phyloP scores from a whole-genome alignment of 192 early-diverging fungal genomes.

The Coemansia sp. region DNA sequence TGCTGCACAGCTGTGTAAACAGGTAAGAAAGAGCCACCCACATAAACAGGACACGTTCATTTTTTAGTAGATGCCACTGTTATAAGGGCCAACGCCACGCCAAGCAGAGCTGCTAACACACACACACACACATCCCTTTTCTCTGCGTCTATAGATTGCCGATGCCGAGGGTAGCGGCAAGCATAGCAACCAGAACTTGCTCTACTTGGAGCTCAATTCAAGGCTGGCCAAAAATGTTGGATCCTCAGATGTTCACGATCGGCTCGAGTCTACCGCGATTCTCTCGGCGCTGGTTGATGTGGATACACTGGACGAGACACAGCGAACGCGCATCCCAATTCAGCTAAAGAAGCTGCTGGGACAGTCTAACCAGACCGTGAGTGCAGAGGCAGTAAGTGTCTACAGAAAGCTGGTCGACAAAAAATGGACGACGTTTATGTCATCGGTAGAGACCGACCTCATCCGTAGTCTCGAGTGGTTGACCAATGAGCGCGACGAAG shows the following conservation, averaged over 20 bases:
- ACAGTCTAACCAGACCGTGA: slow-evolving; percentile 12
- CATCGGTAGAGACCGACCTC: slow-evolving; percentile 22
- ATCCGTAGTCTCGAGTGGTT: slow-evolving; percentile 37
- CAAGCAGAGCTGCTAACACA: neutral
- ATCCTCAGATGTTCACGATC: slow-evolving; percentile 15
- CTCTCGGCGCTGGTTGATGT: slow-evolving; percentile 20
- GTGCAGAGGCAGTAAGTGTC: slow-evolving; percentile 22
- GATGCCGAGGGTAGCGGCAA: slow-evolving; percentile 26
- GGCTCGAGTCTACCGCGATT: slow-evolving; percentile 25
- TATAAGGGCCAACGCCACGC: neutral
- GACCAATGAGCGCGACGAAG: slow-evolving; percentile 14
- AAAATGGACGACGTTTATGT: slow-evolving; percentile 18
- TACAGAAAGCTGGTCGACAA: slow-evolving; percentile 25
- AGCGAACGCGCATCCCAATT: slow-evolving; percentile 25
- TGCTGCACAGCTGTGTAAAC: neutral
- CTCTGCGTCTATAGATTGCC: slow-evolving; percentile 14
- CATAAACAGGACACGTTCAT: neutral
- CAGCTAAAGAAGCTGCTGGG: slow-evolving; percentile 19
- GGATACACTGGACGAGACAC: slow-evolving; percentile 25
- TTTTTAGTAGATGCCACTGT: neutral
- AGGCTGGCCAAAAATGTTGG: slow-evolving; percentile 10
- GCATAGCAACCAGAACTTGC: slow-evolving; percentile 22
- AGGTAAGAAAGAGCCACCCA: neutral
- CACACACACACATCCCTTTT: neutral
- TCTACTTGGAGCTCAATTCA: slow-evolving; percentile 23